phyloP scores from a whole-genome alignment of 495 filamentous ascomycete species.

The Xylaria grammica region DNA sequence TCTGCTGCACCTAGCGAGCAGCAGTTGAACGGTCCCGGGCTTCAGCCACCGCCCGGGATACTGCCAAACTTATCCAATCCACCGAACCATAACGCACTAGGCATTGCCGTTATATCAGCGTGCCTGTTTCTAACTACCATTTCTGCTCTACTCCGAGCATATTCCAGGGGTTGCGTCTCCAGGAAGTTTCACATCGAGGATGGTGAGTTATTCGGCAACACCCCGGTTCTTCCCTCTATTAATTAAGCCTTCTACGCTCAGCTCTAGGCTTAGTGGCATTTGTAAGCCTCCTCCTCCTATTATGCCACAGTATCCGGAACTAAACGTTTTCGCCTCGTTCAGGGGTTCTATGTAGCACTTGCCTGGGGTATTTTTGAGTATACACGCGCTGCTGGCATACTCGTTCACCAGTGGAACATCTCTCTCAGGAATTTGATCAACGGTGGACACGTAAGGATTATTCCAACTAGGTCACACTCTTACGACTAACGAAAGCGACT shows the following conservation, averaged over 20 bases:
- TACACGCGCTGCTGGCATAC: background rate
- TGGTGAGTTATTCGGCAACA: background rate
- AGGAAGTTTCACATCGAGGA: background rate
- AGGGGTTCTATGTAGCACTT: background rate
- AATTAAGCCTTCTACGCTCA: no score
- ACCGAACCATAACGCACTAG: background rate
- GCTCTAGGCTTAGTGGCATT: background rate
- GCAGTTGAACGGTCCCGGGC: background rate
- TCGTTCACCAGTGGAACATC: constrained; percentile 2
- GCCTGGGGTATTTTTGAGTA: background rate
- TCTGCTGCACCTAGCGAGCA: no score
- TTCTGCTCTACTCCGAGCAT: background rate
- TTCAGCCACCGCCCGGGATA: background rate
- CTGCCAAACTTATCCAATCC: background rate
- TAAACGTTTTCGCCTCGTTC: no score
- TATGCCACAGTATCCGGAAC: no score
- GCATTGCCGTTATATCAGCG: background rate
- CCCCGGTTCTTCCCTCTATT: no score
- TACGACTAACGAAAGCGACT: no score
- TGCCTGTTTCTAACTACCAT: background rate
- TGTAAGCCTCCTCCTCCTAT: background rate
- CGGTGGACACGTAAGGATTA: background rate
- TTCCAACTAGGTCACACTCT: no score
- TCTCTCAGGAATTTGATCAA: background rate
- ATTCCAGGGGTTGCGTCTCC: background rate